These are phyloP conservation scores for Pilobolus umbonatus DNA, from an alignment of 192 early-diverging fungal species.

Conservation along the genomic window DNA sequence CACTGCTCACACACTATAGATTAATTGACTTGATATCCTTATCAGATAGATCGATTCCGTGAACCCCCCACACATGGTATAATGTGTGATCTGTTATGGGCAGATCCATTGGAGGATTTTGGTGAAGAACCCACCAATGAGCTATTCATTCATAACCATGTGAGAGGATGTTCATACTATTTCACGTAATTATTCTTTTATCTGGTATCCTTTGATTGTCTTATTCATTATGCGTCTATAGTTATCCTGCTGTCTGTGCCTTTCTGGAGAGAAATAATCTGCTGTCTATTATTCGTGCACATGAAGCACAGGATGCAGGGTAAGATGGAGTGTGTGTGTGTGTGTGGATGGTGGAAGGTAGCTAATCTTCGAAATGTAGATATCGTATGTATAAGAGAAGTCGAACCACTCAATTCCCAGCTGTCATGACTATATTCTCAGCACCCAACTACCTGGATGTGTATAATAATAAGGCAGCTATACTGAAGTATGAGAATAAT, in stretches of 20 bases:
- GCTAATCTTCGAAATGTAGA: background rate
- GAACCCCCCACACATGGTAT: slow-evolving; percentile 92
- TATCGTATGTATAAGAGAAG: slow-evolving; percentile 97
- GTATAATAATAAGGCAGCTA: slow-evolving; percentile 98
- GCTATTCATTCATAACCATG: slow-evolving; percentile 82
- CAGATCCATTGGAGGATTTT: slow-evolving; percentile 92
- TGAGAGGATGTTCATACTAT: slow-evolving; percentile 91
- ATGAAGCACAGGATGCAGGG: slow-evolving; percentile 96
- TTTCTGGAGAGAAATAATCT: slow-evolving; percentile 94
- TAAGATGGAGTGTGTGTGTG: background rate
- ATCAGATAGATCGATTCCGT: slow-evolving; percentile 76
- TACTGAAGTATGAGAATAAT: slow-evolving; percentile 98
- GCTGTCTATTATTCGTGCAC: slow-evolving; percentile 92
- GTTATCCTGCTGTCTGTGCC: slow-evolving; percentile 86
- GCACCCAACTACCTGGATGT: slow-evolving; percentile 98
- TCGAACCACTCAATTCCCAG: slow-evolving; percentile 88
- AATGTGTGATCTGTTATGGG: slow-evolving; percentile 94
- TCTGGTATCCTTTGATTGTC: background rate
- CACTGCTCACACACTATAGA: background rate
- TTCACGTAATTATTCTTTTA: slow-evolving; percentile 37
- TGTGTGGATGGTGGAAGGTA: background rate
- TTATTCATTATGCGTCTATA: slow-evolving; percentile 19
- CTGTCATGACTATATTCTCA: slow-evolving; percentile 97
- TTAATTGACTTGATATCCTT: background rate
- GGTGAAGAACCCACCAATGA: slow-evolving; percentile 82